Conservation (phyloP, 345 rosid genomes). For the Salix arbutifolia region DNA sequence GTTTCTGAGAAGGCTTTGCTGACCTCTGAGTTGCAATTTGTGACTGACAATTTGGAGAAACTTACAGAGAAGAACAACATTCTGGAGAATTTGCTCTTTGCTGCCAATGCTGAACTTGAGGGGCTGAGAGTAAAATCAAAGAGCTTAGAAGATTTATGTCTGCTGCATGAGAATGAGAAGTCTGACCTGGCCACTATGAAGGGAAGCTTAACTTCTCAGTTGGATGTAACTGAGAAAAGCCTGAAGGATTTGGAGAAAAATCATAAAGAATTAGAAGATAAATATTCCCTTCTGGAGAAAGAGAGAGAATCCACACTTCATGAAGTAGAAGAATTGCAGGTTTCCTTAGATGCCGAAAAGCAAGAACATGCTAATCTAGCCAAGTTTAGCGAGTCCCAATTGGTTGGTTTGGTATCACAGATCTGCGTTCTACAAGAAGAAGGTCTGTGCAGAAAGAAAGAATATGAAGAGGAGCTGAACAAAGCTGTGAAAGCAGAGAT, state of each 20-base stretch:
- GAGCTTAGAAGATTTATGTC: constrained; percentile 60
- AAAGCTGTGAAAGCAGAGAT: constrained; percentile 51
- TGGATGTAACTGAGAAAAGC: constrained; percentile 45
- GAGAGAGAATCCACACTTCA: constrained; percentile 51
- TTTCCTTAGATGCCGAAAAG: constrained; percentile 47
- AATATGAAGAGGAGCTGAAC: constrained; percentile 61
- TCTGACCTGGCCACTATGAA: constrained; percentile 41
- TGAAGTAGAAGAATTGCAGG: constrained; percentile 50
- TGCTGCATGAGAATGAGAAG: constrained; percentile 59
- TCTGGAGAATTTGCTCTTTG: constrained; percentile 67
- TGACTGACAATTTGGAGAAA: constrained; percentile 49
- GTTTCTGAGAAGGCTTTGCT: constrained; percentile 54
- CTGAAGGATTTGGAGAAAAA: constrained; percentile 55
- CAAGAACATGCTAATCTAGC: constrained; percentile 49
- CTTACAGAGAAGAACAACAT: constrained; percentile 58
- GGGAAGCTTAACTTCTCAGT: constrained; percentile 51
- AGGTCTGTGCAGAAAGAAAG: constrained; percentile 48
- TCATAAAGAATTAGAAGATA: constrained; percentile 44
- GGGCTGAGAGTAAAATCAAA: constrained; percentile 45
- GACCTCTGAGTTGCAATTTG: constrained; percentile 50
- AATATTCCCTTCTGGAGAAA: constrained; percentile 41
- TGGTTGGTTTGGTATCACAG: constrained; percentile 53
- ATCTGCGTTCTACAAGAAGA: constrained; percentile 56
- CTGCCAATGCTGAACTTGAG: constrained; percentile 74
- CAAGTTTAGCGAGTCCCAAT: constrained; percentile 33